phyloP scores from a whole-genome alignment of 2,329 filamentous ascomycete genomes.

The Aspergillus sp. region DNA sequence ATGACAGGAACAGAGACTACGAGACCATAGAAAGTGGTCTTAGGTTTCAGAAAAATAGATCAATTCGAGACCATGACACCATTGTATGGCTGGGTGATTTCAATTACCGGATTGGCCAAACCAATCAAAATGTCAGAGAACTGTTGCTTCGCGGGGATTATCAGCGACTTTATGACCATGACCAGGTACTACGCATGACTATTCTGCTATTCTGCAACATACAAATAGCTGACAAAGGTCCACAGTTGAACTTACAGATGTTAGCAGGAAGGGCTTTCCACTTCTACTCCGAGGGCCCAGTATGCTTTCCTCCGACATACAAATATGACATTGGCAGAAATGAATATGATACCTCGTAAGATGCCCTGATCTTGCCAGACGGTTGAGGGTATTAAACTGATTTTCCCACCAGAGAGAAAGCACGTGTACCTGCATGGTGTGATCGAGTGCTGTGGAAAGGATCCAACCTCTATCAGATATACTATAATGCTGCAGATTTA shows the following conservation, averaged over 20 bases:
- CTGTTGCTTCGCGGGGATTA: slow-evolving; percentile 67
- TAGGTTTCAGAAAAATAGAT: slow-evolving; percentile 81
- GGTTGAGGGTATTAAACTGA: slow-evolving; percentile 21
- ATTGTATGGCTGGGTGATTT: slow-evolving; percentile 97
- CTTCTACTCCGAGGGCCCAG: slow-evolving; percentile 83
- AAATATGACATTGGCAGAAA: slow-evolving; percentile 89
- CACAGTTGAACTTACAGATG: slow-evolving; percentile 87
- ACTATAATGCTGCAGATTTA: slow-evolving; percentile 76
- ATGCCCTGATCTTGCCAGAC: neutral
- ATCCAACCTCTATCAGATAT: slow-evolving; percentile 68
- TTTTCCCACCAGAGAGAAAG: slow-evolving; percentile 64
- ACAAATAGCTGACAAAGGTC: slow-evolving; percentile 8
- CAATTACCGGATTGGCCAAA: slow-evolving; percentile 90
- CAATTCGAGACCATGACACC: slow-evolving; percentile 85
- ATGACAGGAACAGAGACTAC: slow-evolving; percentile 91
- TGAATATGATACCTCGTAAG: slow-evolving; percentile 82
- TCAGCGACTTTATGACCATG: slow-evolving; percentile 78
- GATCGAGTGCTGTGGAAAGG: slow-evolving; percentile 89
- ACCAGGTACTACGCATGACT: slow-evolving; percentile 54
- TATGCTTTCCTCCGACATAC: slow-evolving; percentile 88
- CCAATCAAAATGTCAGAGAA: slow-evolving; percentile 67
- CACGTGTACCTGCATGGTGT: slow-evolving; percentile 93
- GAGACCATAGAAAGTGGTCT: slow-evolving; percentile 79
- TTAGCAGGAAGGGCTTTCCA: slow-evolving; percentile 81
- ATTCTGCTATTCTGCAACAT: neutral